These are phyloP conservation scores for Aspergillus haitiensis DNA, from an alignment of 495 filamentous ascomycete genomes.

Conservation along the genomic window DNA sequence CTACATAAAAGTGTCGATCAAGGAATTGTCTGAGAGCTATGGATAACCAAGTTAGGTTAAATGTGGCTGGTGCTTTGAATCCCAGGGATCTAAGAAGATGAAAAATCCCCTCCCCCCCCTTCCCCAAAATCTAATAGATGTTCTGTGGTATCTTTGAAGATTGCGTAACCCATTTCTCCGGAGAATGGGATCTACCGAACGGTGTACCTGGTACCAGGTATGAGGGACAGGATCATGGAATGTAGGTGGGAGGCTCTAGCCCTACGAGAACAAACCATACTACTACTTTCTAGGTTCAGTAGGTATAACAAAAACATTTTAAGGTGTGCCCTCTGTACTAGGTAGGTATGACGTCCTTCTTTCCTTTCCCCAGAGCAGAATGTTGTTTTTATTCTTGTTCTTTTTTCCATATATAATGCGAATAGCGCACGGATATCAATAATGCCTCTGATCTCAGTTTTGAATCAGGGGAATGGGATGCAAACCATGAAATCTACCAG, in stretches of 20 bases:
- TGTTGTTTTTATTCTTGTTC: too few relatives aligned
- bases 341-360: too few relatives aligned
- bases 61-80: not conserved
- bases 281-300: too few relatives aligned
- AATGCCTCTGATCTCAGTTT: constrained; percentile 8
- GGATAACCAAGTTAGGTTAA: constrained; percentile 3
- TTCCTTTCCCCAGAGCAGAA: too few relatives aligned
- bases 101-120: not conserved
- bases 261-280: not conserved
- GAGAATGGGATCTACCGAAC: not conserved
- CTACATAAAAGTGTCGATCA: constrained; percentile 6
- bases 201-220: not conserved
- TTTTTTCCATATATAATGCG: constrained; percentile 18
- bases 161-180: not conserved
- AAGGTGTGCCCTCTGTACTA: constrained; percentile 1
- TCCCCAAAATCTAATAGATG: not conserved
- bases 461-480: constrained; percentile 13
- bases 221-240: constrained; percentile 6
- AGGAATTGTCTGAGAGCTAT: not conserved
- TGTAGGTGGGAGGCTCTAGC: constrained; percentile 13
- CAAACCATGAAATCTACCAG: not conserved
- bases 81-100: not conserved
- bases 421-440: constrained; percentile 26
- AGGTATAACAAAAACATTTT: constrained; percentile 2
- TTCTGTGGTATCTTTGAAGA: not conserved